These are phyloP conservation scores for Eremomyces bilateralis DNA, from an alignment of 495 filamentous ascomycete genomes.

Conservation along the genomic window DNA sequence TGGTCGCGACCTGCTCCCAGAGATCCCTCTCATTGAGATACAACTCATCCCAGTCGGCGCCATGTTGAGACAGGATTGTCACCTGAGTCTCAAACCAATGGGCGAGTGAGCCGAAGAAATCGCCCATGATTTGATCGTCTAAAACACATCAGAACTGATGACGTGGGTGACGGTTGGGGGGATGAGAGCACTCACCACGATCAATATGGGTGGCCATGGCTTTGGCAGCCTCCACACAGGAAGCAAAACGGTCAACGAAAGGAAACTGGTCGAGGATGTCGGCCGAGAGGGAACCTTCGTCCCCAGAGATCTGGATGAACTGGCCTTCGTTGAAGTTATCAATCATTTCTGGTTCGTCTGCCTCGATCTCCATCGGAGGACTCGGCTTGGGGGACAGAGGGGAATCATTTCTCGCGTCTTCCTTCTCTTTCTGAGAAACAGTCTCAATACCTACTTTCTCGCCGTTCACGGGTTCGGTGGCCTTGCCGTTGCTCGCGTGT, in stretches of 20 bases:
- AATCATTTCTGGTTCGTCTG: conserved; percentile 10
- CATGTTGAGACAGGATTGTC: conserved; percentile 10
- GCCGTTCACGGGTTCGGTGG: conserved; percentile 4
- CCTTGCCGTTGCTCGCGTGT: conserved; percentile 1
- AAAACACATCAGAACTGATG: no score
- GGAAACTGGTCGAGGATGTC: conserved; percentile 6
- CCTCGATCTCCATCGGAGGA: conserved; percentile 11
- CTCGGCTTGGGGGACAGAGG: background rate
- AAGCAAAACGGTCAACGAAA: conserved; percentile 2
- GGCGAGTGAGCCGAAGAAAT: conserved; percentile 9
- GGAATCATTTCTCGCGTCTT: background rate
- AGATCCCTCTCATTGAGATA: conserved; percentile 24
- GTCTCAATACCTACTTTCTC: no score
- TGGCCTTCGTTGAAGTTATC: conserved; percentile 4
- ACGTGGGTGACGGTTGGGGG: conserved; percentile 9
- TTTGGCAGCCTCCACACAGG: background rate
- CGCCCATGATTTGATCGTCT: no score
- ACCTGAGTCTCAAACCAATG: conserved; percentile 16
- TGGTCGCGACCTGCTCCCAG: conserved; percentile 28
- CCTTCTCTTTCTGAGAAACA: conserved; percentile 3
- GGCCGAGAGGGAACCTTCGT: conserved; percentile 3
- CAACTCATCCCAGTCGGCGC: conserved; percentile 8
- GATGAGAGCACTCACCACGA: conserved; percentile 8
- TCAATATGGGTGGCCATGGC: no score
- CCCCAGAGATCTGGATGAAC: conserved; percentile 10